Evolutionary conservation across 345 rosid species (phyloP), one percentile per base, ranked within the genome.

Genomic region (Rhodomyrtus tomentosa): DNA sequence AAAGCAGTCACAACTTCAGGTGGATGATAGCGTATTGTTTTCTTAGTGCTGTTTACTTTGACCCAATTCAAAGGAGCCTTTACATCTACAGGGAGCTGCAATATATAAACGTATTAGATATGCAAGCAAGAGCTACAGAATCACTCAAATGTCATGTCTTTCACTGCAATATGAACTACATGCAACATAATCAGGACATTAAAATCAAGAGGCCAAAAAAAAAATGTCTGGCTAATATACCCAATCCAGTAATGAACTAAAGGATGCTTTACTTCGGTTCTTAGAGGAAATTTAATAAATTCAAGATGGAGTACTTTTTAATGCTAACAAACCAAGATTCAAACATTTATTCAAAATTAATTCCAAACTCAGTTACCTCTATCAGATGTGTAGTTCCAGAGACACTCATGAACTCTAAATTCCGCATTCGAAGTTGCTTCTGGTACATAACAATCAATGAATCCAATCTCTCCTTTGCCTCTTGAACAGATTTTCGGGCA

Each of bases 21-120:
- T 27, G 99, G 95, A 85, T 96, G 99, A 91, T 96, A 96, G 82
- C 99, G 94, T n/a, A 93, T 85, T 38, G 90, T 92, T 88, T 92
- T 96, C 87, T 95, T 95, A 29, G 99, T 95, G 90, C 98, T 92
- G 87, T 94, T 95, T 62, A 94, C 93, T 92, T 91, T 95, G 84
- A 90, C 93, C 99, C 98, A 96, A 83, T 90, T 92, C 84, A 85
- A 80, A 87, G 99, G 96, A 32, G 89, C 99, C 83, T 90, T 94
- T 91, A 86, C 89, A 86, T 94, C 92, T 82, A 84, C 81, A 3
- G 99, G 95, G 79, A 96, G 87, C 98, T 96, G 94, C 89, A 92
- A 55, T 16, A 24, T 38, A 45, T 32, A n/a, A 38, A 48, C 1
- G 0, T n/a, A 53, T 52, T 10, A n/a, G 36, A 72, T 54, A 55